Percentiles rank a stretch among this genome's conserved stretches.
Evolutionary conservation across 495 filamentous ascomycete genomes (phyloP).

Genomic region (Penicillium antarcticum): DNA sequence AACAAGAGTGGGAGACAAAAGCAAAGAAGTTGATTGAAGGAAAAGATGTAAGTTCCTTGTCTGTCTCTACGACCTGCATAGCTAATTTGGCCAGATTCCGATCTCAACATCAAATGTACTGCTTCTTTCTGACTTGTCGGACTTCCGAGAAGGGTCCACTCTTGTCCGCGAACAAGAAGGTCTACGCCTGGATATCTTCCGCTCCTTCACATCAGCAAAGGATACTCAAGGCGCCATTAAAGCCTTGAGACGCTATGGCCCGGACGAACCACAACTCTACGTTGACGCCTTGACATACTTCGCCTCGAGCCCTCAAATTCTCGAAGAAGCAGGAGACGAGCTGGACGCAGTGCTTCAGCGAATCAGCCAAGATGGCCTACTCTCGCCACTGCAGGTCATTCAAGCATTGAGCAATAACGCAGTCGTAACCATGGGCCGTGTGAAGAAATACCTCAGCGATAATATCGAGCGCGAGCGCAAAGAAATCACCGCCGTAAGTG

Average conservation of each 20-base stretch:
- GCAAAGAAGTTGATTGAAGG: conserved; percentile 79
- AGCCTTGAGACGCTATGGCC: conserved; percentile 86
- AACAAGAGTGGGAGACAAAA: conserved; percentile 81
- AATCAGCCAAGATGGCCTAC: conserved; percentile 85
- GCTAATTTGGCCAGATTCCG: conserved; percentile 51
- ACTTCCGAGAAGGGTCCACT: conserved; percentile 86
- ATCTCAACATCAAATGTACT: conserved; percentile 95
- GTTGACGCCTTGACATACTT: conserved; percentile 91
- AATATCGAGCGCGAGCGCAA: conserved; percentile 85
- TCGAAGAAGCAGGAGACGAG: conserved; percentile 82
- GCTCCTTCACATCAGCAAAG: conserved; percentile 90
- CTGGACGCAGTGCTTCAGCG: conserved; percentile 75
- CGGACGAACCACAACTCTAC: conserved; percentile 89
- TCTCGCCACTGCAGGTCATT: conserved; percentile 95
- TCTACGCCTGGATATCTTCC: conserved; percentile 90
- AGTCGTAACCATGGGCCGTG: conserved; percentile 94
- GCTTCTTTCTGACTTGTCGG: conserved; percentile 84
- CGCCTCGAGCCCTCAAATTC: conserved; percentile 74
- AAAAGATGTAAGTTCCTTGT: conserved; percentile 52
- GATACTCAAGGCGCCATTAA: conserved; percentile 88
- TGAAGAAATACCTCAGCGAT: conserved; percentile 85
- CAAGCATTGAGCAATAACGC: conserved; percentile 82
- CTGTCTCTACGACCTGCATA: not conserved
- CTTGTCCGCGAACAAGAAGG: conserved; percentile 93
- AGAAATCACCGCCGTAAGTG: conserved; percentile 67